A percentile compares a stretch with the other conserved stretches of the same genome.
These are phyloP conservation scores for Kurtzmaniella quercitrusa DNA, from an alignment of 1,139 yeast species.

Conservation along the genomic window DNA sequence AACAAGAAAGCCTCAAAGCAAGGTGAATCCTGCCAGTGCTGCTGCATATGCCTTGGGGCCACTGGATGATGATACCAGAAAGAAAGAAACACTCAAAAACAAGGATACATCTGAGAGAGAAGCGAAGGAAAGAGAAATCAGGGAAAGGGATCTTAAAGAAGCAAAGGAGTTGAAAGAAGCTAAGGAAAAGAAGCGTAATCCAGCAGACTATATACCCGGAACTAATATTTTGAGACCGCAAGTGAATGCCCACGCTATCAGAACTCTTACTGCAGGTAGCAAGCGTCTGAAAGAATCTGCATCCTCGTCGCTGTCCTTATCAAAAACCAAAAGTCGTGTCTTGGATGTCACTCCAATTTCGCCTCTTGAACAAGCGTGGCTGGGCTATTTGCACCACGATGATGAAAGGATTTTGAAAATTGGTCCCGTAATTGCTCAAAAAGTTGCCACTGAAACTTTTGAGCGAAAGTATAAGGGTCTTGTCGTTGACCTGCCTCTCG, in stretches of 20 bases:
- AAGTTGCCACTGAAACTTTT: conserved; percentile 41
- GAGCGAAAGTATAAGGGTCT: conserved; percentile 57
- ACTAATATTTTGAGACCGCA: conserved; percentile 56
- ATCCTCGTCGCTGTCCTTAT: conserved; percentile 10
- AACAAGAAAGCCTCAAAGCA: neutral
- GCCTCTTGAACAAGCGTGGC: conserved; percentile 68
- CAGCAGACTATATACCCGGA: conserved; percentile 48
- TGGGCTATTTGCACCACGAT: conserved; percentile 49
- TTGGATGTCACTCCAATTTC: conserved; percentile 54
- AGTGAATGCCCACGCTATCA: conserved; percentile 36
- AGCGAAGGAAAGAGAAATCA: neutral
- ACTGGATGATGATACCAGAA: conserved; percentile 14
- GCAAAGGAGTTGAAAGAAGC: conserved; percentile 4
- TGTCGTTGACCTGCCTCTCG: conserved; percentile 57
- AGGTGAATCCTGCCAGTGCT: conserved; percentile 37
- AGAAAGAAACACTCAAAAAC: conserved; percentile 4
- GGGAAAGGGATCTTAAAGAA: conserved; percentile 8
- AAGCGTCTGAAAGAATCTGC: conserved; percentile 6
- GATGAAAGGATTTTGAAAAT: conserved; percentile 71
- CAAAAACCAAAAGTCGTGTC: conserved; percentile 23
- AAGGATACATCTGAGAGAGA: conserved; percentile 10
- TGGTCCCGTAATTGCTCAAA: conserved; percentile 47
- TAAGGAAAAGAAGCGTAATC: conserved; percentile 4
- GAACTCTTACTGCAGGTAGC: conserved; percentile 5
- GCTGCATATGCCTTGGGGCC: conserved; percentile 44